Base-by-base conservation (phyloP, 2,329 filamentous ascomycete species). In the Pseudocercospora vitis region DNA sequence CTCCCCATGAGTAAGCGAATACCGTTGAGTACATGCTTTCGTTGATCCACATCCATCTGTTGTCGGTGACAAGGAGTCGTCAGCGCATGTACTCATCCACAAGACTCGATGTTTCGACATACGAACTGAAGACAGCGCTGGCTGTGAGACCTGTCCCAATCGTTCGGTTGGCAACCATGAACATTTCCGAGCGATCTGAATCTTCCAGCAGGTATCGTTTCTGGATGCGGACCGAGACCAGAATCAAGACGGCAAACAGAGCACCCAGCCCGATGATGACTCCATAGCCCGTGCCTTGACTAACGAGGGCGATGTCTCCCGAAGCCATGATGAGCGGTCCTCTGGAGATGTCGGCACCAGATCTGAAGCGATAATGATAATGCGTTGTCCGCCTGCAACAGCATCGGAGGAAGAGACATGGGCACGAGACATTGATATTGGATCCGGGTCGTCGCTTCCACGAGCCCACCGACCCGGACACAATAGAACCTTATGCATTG, bases 251-350 rank as follows among this genome's bases (percentile, higher is more conserved):
- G 50, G 73, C 76, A 57, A 80, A 80, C 1, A 75, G 56, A 1
- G 79, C 65, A 1, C 74, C 74, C 4, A 80, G 71, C 5, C 76
- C 78, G 52, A 79, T 71, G 35, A 80, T 71, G 16, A 79, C 66
- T 54, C 76, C 76, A 68, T 79, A 78, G 57, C 70, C 72, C 5
- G 65, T 63, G 14, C 35, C 48, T n/a, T 42, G 48, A 37, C 48
- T 51, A 1, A 51, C 48, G n/a, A 51, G 39, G 2, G 33, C 32
- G 21, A 50, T 42, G 12, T 51, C 48, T 23, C 26, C 37, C 8
- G 48, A 35, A 14, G 39, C 28, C 48, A 51, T 51, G 1, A 32
- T 51, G 23, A 21, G 9, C 3, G 12, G 35, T 7, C n/a, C 7
- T 8, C 1, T 44, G 24, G 18, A 11, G 32, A 11, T 16, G 24